phyloP scores from a whole-genome alignment of 2,329 filamentous ascomycete species.

The Aspergillus piperis region DNA sequence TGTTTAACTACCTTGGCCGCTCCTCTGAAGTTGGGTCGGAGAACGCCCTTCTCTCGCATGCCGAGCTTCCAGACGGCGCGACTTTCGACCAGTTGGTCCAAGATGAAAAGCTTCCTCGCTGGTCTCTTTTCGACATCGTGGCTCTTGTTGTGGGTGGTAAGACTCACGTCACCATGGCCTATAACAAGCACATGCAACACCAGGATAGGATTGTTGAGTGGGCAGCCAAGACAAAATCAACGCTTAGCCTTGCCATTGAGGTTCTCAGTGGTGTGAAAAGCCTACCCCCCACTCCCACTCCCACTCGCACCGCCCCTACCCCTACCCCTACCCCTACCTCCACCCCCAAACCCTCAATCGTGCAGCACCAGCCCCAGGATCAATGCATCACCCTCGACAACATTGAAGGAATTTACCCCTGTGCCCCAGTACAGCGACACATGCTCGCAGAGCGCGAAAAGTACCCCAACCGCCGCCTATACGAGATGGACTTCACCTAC shows the following conservation, averaged over 20 bases:
- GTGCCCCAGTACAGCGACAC: conserved; percentile 3
- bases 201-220: background rate
- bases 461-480: background rate
- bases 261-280: background rate
- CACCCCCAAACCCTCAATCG: background rate
- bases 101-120: conserved; percentile 3
- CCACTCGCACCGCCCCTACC: background rate
- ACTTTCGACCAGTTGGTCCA: background rate
- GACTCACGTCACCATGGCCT: background rate
- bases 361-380: background rate
- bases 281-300: background rate
- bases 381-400: background rate
- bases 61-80: background rate
- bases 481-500: background rate
- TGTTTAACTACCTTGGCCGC: conserved; percentile 14
- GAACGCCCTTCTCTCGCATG: background rate
- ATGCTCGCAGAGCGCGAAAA: conserved; percentile 7
- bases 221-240: background rate
- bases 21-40: conserved; percentile 8
- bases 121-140: conserved; percentile 8
- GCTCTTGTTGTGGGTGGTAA: conserved; percentile 2
- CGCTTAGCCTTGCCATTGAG: background rate
- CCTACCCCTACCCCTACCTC: background rate
- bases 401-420: conserved; percentile 8
- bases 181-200: background rate